Conservation (phyloP, 805 yeast species). For the Wickerhamiella allomyrinae region DNA sequence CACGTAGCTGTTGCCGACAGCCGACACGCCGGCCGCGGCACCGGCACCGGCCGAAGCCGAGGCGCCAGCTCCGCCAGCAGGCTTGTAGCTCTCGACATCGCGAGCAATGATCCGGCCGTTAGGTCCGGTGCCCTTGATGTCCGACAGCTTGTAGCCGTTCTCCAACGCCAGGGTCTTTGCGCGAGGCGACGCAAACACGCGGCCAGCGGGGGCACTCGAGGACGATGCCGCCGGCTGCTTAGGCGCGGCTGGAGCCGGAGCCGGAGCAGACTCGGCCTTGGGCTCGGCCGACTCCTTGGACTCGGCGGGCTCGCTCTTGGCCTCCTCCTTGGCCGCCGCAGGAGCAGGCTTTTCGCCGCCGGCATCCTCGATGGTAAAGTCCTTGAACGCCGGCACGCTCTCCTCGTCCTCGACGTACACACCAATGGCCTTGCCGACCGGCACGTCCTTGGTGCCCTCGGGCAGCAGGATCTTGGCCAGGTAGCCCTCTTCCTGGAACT, state of each 20-base stretch:
- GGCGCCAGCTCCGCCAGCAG: slow-evolving; percentile 26
- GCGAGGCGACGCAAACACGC: slow-evolving; percentile 87
- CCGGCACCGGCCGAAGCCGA: slow-evolving; percentile 27
- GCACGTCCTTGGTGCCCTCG: slow-evolving; percentile 78
- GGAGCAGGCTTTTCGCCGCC: slow-evolving; percentile 8
- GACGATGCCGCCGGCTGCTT: slow-evolving; percentile 41
- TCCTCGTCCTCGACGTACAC: slow-evolving; percentile 80
- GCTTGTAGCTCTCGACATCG: slow-evolving; percentile 66
- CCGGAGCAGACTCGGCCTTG: slow-evolving; percentile 9
- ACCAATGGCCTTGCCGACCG: slow-evolving; percentile 92
- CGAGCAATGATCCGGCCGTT: slow-evolving; percentile 80
- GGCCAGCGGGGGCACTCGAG: slow-evolving; percentile 36
- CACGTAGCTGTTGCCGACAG: slow-evolving; percentile 47
- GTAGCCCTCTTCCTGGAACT: slow-evolving; percentile 92
- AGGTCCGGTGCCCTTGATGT: slow-evolving; percentile 75
- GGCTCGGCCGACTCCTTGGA: slow-evolving; percentile 8
- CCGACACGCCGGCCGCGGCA: slow-evolving; percentile 32
- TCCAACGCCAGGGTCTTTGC: slow-evolving; percentile 91
- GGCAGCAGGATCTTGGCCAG: slow-evolving; percentile 55
- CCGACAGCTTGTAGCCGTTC: slow-evolving; percentile 66
- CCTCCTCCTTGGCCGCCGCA: slow-evolving; percentile 10
- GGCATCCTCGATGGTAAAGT: slow-evolving; percentile 29
- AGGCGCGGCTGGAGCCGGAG: slow-evolving; percentile 11
- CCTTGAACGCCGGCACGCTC: slow-evolving; percentile 79
- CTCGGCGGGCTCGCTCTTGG: slow-evolving; percentile 5